phyloP scores from a whole-genome alignment of 768 basidiomycete species.

The Cytidiella melzeri region DNA sequence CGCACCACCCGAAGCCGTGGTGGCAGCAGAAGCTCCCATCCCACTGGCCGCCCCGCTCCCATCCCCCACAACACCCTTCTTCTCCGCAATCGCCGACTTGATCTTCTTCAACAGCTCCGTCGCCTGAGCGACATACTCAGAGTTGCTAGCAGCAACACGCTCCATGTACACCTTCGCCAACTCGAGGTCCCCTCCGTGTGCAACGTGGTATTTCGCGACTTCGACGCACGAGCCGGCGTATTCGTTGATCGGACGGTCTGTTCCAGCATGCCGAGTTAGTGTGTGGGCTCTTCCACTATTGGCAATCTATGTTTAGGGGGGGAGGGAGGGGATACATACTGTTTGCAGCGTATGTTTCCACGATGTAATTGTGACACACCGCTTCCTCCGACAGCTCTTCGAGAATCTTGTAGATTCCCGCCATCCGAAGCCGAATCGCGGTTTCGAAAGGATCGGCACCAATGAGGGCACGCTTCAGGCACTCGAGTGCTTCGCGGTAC shows the following conservation, averaged over 20 bases:
- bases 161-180: slow-evolving; percentile 73
- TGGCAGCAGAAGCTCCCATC: too few species aligned
- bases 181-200: slow-evolving; percentile 49
- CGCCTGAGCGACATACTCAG: slow-evolving; percentile 73
- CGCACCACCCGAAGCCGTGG: too few species aligned
- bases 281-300: too few species aligned
- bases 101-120: slow-evolving; percentile 61
- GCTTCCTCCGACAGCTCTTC: slow-evolving; percentile 65
- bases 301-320: slow-evolving; percentile 2
- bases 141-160: slow-evolving; percentile 69
- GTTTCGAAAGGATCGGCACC: slow-evolving; percentile 75
- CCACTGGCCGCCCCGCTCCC: too few species aligned
- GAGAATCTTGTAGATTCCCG: slow-evolving; percentile 60
- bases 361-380: slow-evolving; percentile 75
- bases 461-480: slow-evolving; percentile 84
- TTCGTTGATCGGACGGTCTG: slow-evolving; percentile 67
- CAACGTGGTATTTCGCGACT: slow-evolving; percentile 75
- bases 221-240: slow-evolving; percentile 81
- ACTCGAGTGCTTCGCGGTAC: slow-evolving; percentile 78
- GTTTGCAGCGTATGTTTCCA: slow-evolving; percentile 63
- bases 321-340: slow-evolving; percentile 31
- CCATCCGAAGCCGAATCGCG: slow-evolving; percentile 66
- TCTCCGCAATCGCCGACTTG: slow-evolving; percentile 10
- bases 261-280: neutral
- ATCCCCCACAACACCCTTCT: slow-evolving; percentile 3